Conservation (phyloP, 192 early-diverging fungal genomes). For the Mycoemilia scoparia region DNA sequence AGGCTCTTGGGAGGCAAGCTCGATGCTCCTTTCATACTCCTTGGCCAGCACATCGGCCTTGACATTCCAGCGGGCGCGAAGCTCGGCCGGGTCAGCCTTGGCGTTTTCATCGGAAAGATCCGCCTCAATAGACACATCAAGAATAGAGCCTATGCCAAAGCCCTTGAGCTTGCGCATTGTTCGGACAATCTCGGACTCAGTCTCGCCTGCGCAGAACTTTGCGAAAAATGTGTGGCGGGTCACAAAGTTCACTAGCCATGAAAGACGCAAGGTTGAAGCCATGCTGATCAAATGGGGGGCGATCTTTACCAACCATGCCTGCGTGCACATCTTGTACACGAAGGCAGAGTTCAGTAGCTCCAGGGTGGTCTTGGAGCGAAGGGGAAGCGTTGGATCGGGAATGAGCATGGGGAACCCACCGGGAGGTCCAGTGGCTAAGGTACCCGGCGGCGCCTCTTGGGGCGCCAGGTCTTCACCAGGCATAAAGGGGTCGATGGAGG, state of each 20-base stretch:
- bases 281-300: conserved; percentile 13
- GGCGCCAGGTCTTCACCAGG: background rate
- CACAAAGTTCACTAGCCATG: conserved; percentile 39
- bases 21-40: conserved; percentile 50
- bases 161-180: conserved; percentile 53
- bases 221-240: conserved; percentile 78
- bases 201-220: conserved; percentile 70
- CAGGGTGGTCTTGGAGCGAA: conserved; percentile 13
- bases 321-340: conserved; percentile 21
- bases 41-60: conserved; percentile 46
- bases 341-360: conserved; percentile 18
- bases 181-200: conserved; percentile 59
- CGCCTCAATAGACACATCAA: conserved; percentile 76
- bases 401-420: conserved; percentile 9
- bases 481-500: background rate
- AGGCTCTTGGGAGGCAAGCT: conserved; percentile 43
- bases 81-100: conserved; percentile 19
- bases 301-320: conserved; percentile 12
- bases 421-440: background rate
- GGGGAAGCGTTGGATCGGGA: conserved; percentile 20
- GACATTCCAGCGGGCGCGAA: conserved; percentile 34
- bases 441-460: conserved; percentile 1
- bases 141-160: conserved; percentile 59
- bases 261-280: conserved; percentile 13
- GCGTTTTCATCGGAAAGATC: conserved; percentile 42